These are phyloP conservation scores for Nothophaeocryptopus gaeumannii DNA, from an alignment of 2,329 filamentous ascomycete genomes.

Conservation along the genomic window DNA sequence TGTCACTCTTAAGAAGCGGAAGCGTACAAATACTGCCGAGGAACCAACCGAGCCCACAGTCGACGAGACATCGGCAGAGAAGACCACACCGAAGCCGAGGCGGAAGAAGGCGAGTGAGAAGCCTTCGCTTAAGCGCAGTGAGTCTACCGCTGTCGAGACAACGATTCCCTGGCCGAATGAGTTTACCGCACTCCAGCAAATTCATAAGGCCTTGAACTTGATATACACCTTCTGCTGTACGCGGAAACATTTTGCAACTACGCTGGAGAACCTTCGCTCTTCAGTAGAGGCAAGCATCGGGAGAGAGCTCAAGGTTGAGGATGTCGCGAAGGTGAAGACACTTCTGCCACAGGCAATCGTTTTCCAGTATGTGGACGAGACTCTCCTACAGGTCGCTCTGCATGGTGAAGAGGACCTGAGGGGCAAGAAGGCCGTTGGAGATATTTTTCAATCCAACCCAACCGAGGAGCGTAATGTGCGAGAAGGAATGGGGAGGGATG, in stretches of 20 bases:
- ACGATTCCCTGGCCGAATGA: constrained; percentile 68
- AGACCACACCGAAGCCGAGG: constrained; percentile 46
- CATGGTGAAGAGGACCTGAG: constrained; percentile 67
- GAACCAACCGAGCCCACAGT: constrained; percentile 3
- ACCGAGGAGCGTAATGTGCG: constrained; percentile 36
- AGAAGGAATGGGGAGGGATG: constrained; percentile 36
- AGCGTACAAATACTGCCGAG: constrained; percentile 8
- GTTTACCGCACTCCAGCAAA: constrained; percentile 70
- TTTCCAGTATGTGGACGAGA: constrained; percentile 83
- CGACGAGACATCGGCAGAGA: constrained; percentile 9
- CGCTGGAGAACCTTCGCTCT: constrained; percentile 80
- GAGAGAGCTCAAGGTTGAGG: constrained; percentile 65
- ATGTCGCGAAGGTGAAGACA: constrained; percentile 78
- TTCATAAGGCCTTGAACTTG: constrained; percentile 81
- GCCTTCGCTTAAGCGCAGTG: constrained; percentile 42
- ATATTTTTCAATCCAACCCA: constrained; percentile 46
- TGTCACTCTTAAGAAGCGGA: constrained; percentile 17
- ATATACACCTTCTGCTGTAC: constrained; percentile 95
- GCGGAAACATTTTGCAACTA: constrained; percentile 86
- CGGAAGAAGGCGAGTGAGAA: constrained; percentile 42
- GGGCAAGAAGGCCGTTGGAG: constrained; percentile 54
- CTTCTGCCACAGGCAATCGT: constrained; percentile 74
- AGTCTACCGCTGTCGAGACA: constrained; percentile 52
- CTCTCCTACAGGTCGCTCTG: constrained; percentile 75
- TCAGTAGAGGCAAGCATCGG: constrained; percentile 82